These are phyloP conservation scores for Kwoniella botswanensis DNA, from an alignment of 768 basidiomycete species.

Conservation along the genomic window DNA sequence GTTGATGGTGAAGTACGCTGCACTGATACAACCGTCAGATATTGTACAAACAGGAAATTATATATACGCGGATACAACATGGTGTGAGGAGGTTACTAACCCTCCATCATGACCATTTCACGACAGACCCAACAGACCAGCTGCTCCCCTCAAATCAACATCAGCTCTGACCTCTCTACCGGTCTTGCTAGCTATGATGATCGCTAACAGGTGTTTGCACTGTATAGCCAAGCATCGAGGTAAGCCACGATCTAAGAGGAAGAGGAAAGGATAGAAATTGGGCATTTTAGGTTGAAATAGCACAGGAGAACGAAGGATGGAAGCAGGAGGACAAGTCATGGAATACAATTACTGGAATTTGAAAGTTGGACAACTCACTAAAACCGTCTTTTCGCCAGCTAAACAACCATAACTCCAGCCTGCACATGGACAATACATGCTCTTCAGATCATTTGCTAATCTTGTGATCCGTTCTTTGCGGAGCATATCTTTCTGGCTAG, in stretches of 20 bases:
- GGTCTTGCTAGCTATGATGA: conserved; percentile 36
- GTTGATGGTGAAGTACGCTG: too few relatives aligned
- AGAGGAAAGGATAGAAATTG: neutral
- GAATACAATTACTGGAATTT: neutral
- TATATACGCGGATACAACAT: neutral
- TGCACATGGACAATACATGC: conserved; percentile 50
- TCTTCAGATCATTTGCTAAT: conserved; percentile 13
- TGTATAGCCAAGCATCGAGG: neutral
- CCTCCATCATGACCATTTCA: neutral
- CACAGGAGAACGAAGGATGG: neutral
- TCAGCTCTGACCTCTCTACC: conserved; percentile 36
- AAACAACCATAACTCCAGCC: conserved; percentile 49
- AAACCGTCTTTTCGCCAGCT: conserved; percentile 35
- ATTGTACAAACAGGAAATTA: too few relatives aligned
- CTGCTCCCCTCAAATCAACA: conserved; percentile 32
- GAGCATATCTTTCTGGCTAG: neutral
- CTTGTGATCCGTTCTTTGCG: conserved; percentile 14
- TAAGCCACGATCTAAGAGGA: neutral
- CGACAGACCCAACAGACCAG: conserved; percentile 33
- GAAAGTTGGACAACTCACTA: conserved; percentile 27
- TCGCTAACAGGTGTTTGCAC: conserved; percentile 52
- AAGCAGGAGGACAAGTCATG: neutral
- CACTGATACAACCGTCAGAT: too few relatives aligned
- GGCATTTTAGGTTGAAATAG: neutral
- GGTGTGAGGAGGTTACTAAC: neutral